Conservation (phyloP, 2,329 filamentous ascomycete species). For the Aspergillus sp. region DNA sequence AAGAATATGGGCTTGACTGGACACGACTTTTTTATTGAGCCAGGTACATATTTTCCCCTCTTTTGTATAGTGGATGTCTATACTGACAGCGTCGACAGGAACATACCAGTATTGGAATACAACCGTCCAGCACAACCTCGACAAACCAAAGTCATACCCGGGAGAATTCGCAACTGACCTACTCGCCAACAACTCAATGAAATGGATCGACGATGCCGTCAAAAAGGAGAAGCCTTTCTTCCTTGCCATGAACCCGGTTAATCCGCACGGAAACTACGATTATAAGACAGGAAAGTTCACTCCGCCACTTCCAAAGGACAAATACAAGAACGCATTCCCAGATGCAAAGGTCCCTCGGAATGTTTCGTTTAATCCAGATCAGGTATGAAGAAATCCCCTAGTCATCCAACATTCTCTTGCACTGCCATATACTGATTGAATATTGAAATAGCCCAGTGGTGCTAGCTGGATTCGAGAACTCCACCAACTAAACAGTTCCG, state of each 20-base stretch:
- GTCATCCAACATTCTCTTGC: background rate
- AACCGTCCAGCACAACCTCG: constrained; percentile 55
- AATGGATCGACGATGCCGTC: constrained; percentile 56
- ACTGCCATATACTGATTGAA: too few species aligned
- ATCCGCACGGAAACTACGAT: constrained; percentile 55
- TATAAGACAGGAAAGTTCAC: constrained; percentile 27
- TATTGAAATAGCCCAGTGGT: constrained; percentile 23
- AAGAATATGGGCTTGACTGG: constrained; percentile 30
- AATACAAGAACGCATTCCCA: constrained; percentile 57
- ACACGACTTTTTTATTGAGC: constrained; percentile 35
- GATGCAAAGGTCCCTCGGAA: constrained; percentile 55
- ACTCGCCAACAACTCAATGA: constrained; percentile 51
- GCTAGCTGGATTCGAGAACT: constrained; percentile 41
- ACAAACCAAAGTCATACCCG: constrained; percentile 48
- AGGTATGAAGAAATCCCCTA: constrained; percentile 26
- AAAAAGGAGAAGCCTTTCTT: constrained; percentile 56
- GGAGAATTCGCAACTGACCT: constrained; percentile 55
- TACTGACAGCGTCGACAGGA: too few species aligned
- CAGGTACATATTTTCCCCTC: constrained; percentile 32
- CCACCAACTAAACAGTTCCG: constrained; percentile 35
- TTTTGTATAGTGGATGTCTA: too few species aligned
- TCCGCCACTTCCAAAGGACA: constrained; percentile 52
- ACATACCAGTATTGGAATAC: constrained; percentile 59
- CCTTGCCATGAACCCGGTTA: constrained; percentile 57
- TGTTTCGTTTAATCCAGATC: constrained; percentile 60